Base-by-base conservation (phyloP, 208 protist species). In the Trypanosoma platydactyli region DNA sequence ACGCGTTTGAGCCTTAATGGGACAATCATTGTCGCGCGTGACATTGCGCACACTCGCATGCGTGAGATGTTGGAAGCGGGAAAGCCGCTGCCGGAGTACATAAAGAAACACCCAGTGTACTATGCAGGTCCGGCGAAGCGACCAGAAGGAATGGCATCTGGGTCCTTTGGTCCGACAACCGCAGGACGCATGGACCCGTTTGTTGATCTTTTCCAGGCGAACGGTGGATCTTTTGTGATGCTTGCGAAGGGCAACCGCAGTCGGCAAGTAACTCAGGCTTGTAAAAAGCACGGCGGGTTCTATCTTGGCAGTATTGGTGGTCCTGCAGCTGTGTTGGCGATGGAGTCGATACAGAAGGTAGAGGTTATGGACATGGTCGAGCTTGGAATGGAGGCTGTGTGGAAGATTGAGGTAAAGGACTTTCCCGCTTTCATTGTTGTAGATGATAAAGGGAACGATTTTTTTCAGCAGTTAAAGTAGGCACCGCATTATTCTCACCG, bases 31-130 rank as follows among this genome's bases (percentile, higher is more conserved):
- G 98, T 99, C 30, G 98, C 98, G 1, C 89, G 98, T 65, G 98
- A 99, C 70, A 98, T 98, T 73, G 98, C 97, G 16, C 97, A 99
- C 77, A 92, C 96, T n/a, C n/a, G n/a, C n/a, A n/a, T n/a, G n/a
- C n/a, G n/a, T 35, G 98, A 97, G 80, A 77, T 98, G 38, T 80
- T 87, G 63, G 95, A 97, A 81, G 97, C 41, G 81, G 71, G 25
- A 89, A 87, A 92, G 68, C 75, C 76, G 4, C 65, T 98, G 20
- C 95, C 95, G 11, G 67, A 97, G 46, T 98, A 98, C 84, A 81
- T 98, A 65, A 97, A 97, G 77, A 78, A 97, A 48, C 89, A 96
- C 61, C 94, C 95, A 16, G 88, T 98, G 56, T 98, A 98, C 89
- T 98, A 98, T 76, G 97, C 89, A 11, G 95, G 96, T 16, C 97